Evolutionary conservation across 768 basidiomycete species (phyloP).

Genomic region (Leccinum ochraceum): DNA sequence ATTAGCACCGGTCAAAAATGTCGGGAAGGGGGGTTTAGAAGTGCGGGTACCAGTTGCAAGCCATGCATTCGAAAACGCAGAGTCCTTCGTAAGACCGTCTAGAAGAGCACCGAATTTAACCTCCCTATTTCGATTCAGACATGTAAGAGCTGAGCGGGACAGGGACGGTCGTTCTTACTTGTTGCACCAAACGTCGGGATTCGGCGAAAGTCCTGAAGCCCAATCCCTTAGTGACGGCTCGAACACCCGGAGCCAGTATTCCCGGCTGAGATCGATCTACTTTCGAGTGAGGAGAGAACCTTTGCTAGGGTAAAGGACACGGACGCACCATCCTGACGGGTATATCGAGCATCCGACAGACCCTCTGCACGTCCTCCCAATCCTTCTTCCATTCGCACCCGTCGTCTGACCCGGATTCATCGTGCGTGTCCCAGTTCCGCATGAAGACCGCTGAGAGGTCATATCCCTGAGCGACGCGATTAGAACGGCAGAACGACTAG

Average conservation of each 20-base stretch:
- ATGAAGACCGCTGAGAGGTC: slow-evolving; percentile 90
- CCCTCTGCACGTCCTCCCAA: slow-evolving; percentile 85
- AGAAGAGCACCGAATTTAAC: slow-evolving; percentile 90
- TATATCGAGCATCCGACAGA: slow-evolving; percentile 72
- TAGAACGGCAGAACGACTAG: background rate
- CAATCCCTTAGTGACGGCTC: slow-evolving; percentile 80
- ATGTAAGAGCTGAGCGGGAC: background rate
- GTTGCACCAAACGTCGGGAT: slow-evolving; percentile 94
- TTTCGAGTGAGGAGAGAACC: slow-evolving; percentile 3
- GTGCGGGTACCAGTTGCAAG: slow-evolving; percentile 73
- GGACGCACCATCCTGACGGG: slow-evolving; percentile 66
- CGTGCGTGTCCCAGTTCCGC: slow-evolving; percentile 93
- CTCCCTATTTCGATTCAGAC: slow-evolving; percentile 50
- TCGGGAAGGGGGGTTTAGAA: background rate
- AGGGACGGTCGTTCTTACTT: slow-evolving; percentile 41
- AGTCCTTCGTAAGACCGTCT: slow-evolving; percentile 49
- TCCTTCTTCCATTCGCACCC: slow-evolving; percentile 97
- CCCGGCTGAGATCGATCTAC: slow-evolving; percentile 82
- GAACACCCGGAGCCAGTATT: slow-evolving; percentile 93
- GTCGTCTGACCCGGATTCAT: slow-evolving; percentile 75
- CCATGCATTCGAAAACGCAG: slow-evolving; percentile 49
- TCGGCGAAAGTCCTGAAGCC: slow-evolving; percentile 82
- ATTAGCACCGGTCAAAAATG: slow-evolving; percentile 1
- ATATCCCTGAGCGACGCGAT: slow-evolving; percentile 52
- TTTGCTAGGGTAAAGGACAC: background rate